A percentile compares a stretch with the other conserved stretches of the same genome.
These are phyloP conservation scores for Gremmenia infestans DNA, from an alignment of 2,329 filamentous ascomycete genomes.

Conservation along the genomic window DNA sequence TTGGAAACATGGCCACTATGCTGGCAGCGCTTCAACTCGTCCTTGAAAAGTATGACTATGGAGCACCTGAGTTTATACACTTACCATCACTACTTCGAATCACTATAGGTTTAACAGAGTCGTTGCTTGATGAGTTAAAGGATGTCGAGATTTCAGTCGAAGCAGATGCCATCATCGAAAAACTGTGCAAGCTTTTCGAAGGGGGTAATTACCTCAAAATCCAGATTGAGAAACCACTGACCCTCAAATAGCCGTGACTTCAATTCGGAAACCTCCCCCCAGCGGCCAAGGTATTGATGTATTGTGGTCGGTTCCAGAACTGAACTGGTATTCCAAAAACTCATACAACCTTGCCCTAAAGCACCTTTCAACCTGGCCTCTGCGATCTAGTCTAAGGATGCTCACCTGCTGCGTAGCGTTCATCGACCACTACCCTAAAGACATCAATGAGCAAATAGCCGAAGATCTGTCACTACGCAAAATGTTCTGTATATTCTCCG, in stretches of 20 bases:
- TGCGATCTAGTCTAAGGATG: conserved; percentile 51
- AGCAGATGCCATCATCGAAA: conserved; percentile 31
- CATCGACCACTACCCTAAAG: conserved; percentile 45
- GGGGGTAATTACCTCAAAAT: conserved; percentile 34
- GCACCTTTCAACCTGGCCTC: conserved; percentile 50
- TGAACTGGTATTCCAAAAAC: conserved; percentile 81
- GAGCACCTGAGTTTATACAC: conserved; percentile 45
- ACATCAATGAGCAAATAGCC: conserved; percentile 37
- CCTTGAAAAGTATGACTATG: conserved; percentile 49
- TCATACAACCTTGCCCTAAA: conserved; percentile 73
- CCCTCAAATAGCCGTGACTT: conserved; percentile 16
- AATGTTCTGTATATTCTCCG: conserved; percentile 68
- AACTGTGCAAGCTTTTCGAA: conserved; percentile 53
- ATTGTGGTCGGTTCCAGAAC: conserved; percentile 56
- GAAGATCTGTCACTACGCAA: conserved; percentile 52
- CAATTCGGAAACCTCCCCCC: conserved; percentile 39
- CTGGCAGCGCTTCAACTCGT: conserved; percentile 55
- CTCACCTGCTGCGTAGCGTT: conserved; percentile 49
- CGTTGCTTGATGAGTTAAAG: conserved; percentile 34
- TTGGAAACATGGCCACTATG: conserved; percentile 56
- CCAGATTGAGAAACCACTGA: conserved; percentile 4
- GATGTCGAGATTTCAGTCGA: neutral
- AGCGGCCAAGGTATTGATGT: conserved; percentile 20
- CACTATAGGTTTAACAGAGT: conserved; percentile 46
- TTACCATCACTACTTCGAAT: conserved; percentile 62